Base-by-base conservation (phyloP, 805 yeast genomes). In the Wickerhamiella shivajii region DNA sequence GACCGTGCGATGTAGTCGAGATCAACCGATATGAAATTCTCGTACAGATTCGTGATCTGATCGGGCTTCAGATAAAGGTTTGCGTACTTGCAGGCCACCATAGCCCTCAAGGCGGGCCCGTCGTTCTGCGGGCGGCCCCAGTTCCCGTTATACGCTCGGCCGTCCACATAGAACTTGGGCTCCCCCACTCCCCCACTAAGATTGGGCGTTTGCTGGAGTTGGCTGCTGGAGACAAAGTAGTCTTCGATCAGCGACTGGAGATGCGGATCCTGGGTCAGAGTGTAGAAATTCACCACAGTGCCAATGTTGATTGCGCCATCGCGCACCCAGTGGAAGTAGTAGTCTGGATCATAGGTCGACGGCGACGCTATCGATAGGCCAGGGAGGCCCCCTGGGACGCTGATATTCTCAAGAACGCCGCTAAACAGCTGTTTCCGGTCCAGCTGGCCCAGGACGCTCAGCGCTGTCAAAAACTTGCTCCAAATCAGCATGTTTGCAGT, bases 81-180 rank as follows among this genome's bases (percentile, higher is more conserved):
- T 5, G 18, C 44, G 49, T 70, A 79, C 40, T 66, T 66, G 24
- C 69, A 53, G 15, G 75, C 63, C 2, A 93, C 66, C 36, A 76
- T 64, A 8, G 74, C 65, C 45, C 96, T 65, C 37, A 87, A 61
- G 1, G 92, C 85, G 1, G 97, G 95, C 0, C 97, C 97, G 53
- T 87, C 97, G 39, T 83, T 67, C 56, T 87, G 97, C 1, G 97
- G 97, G 44, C 97, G 64, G 2, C 97, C 97, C 97, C 97, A 87
- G 22, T 60, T 52, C 2, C 59, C 74, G 5, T 53, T 52, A 46
- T 77, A 87, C 1, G 78, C 61, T 0, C 69, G 46, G 16, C 77
- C 74, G 50, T 81, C 68, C 3, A 74, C 70, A 51, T 64, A 52
- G 50, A 77, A 87, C 53, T 87, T 87, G 6, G 97, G 96, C 52